Conservation (phyloP, 352 stramenopile genomes). For the Pythium diclinum region DNA sequence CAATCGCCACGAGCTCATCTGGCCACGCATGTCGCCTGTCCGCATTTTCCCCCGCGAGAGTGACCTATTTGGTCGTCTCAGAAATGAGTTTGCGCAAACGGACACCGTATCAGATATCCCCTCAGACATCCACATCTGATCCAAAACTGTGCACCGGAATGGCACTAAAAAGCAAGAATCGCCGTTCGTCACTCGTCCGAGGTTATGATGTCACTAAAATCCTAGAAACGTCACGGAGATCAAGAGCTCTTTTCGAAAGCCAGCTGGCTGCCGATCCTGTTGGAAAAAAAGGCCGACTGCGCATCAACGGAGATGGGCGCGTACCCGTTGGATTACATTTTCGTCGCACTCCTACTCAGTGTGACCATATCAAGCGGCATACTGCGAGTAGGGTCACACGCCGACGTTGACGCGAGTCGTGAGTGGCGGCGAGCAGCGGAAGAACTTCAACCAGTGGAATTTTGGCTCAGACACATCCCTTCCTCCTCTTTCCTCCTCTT, state of each 20-base stretch:
- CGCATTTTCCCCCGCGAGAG: not conserved
- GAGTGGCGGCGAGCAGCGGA: not conserved
- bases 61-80: not conserved
- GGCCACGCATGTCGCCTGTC: not conserved
- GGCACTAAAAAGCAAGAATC: not conserved
- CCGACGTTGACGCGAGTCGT: not conserved
- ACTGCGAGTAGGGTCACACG: not conserved
- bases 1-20: not conserved
- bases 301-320: slow-evolving; percentile 4
- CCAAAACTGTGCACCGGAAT: not conserved
- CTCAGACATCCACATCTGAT: not conserved
- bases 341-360: not conserved
- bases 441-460: slow-evolving; percentile 1
- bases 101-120: not conserved
- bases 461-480: not conserved
- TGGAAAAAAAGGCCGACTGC: not conserved
- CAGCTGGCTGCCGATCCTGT: not conserved
- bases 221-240: too few species aligned
- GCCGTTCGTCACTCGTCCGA: not conserved
- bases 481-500: not conserved
- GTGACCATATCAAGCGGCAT: not conserved
- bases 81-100: slow-evolving; percentile 10
- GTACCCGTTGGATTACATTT: not conserved
- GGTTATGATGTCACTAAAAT: too few species aligned
- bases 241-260: too few species aligned